Conservation (phyloP, 306 rosid species). For the Trifolium fragiferum region DNA sequence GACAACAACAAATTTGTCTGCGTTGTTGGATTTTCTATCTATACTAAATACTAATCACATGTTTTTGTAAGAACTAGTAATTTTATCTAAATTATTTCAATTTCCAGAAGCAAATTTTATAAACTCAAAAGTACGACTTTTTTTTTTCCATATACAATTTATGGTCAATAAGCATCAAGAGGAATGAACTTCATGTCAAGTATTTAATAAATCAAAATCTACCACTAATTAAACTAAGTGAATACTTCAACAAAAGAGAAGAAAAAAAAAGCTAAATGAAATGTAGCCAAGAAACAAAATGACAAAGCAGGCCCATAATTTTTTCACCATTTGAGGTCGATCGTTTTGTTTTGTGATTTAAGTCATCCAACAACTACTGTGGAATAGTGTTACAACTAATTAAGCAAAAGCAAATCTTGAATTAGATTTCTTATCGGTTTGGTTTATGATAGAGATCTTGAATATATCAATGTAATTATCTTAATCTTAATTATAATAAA, state of each 20-base stretch:
- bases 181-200: slow-evolving; percentile 31
- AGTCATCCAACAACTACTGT: slow-evolving; percentile 20
- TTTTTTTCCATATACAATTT: background rate
- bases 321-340: slow-evolving; percentile 33
- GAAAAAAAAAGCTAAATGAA: background rate
- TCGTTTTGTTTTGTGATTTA: slow-evolving; percentile 36
- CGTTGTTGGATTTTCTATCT: slow-evolving; percentile 5
- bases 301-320: slow-evolving; percentile 32
- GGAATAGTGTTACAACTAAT: slow-evolving; percentile 25
- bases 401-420: background rate
- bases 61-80: background rate
- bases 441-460: background rate
- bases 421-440: slow-evolving; percentile 3
- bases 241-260: no score
- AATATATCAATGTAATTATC: background rate
- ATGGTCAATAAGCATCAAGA: slow-evolving; percentile 33
- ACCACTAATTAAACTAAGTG: background rate
- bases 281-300: slow-evolving; percentile 19
- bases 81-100: background rate
- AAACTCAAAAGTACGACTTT: background rate
- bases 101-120: slow-evolving; percentile 33
- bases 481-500: no score
- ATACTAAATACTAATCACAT: slow-evolving; percentile 8
- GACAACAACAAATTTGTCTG: slow-evolving; percentile 40
- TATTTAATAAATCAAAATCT: slow-evolving; percentile 16